phyloP scores from a whole-genome alignment of 1,284 basidiomycete genomes.

The Boletus sp. region DNA sequence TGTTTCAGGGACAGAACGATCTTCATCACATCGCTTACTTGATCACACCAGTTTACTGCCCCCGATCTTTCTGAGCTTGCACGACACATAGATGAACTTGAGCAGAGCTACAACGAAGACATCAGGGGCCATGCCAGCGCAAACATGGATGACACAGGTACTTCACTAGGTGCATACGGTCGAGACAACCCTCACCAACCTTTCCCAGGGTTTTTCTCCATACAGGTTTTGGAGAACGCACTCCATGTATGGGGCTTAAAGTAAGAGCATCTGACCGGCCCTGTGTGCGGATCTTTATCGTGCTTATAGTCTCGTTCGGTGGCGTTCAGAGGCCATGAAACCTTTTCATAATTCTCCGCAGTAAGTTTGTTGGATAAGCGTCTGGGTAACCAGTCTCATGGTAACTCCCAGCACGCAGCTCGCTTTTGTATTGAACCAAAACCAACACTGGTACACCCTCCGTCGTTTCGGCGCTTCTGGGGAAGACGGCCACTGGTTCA shows the following conservation, averaged over 20 bases:
- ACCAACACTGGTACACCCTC: slow-evolving; percentile 89
- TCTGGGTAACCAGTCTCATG: slow-evolving; percentile 16
- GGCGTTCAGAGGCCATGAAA: slow-evolving; percentile 85
- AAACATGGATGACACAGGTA: slow-evolving; percentile 91
- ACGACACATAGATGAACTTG: slow-evolving; percentile 63
- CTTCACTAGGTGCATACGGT: background rate
- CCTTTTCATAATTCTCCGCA: slow-evolving; percentile 78
- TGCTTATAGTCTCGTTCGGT: slow-evolving; percentile 64
- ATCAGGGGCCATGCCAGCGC: slow-evolving; percentile 53
- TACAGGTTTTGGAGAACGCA: slow-evolving; percentile 81
- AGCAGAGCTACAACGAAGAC: slow-evolving; percentile 58
- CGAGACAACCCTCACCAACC: slow-evolving; percentile 2
- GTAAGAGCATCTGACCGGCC: slow-evolving; percentile 44
- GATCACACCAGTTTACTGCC: slow-evolving; percentile 68
- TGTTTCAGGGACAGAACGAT: background rate
- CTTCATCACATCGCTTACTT: slow-evolving; percentile 20
- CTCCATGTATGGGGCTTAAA: slow-evolving; percentile 83
- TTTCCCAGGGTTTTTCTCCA: slow-evolving; percentile 79
- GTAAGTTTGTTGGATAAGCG: slow-evolving; percentile 48
- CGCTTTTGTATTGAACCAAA: slow-evolving; percentile 87
- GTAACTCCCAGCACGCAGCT: slow-evolving; percentile 65
- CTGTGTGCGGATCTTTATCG: slow-evolving; percentile 15
- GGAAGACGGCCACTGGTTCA: slow-evolving; percentile 83
- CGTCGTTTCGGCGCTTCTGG: slow-evolving; percentile 72
- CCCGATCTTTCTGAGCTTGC: slow-evolving; percentile 88